A percentile compares a stretch with the other conserved stretches of the same genome.
These are phyloP conservation scores for Eragrostis curvula DNA, from an alignment of 176 grass and related monocot genomes.

Conservation along the genomic window DNA sequence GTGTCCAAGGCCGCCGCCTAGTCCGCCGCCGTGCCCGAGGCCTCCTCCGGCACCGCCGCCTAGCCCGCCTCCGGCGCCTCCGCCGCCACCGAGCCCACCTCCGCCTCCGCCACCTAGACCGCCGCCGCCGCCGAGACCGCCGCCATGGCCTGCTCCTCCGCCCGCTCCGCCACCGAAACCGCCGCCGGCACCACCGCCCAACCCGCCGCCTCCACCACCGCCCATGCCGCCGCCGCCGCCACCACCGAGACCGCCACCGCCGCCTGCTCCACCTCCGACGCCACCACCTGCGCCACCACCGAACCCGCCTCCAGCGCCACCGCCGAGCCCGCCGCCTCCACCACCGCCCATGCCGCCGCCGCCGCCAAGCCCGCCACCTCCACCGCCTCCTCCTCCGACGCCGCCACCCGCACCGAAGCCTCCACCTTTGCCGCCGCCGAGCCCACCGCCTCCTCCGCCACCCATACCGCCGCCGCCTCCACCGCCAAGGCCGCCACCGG, in stretches of 20 bases:
- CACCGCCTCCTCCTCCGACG: constrained; percentile 27
- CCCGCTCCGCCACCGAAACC: neutral
- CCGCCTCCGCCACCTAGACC: constrained; percentile 8
- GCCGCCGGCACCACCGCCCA: constrained; percentile 10
- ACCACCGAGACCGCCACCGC: neutral
- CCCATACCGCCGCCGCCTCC: constrained; percentile 35
- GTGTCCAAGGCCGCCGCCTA: constrained; percentile 21
- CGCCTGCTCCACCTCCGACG: constrained; percentile 3
- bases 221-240: neutral
- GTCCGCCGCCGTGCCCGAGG: neutral
- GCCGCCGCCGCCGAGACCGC: constrained; percentile 12
- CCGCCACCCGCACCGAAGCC: constrained; percentile 20
- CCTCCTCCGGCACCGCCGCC: constrained; percentile 19
- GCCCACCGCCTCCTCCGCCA: constrained; percentile 30
- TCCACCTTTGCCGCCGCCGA: constrained; percentile 33
- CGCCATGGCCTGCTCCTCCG: constrained; percentile 10
- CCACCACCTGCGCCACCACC: neutral
- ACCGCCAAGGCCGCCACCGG: constrained; percentile 27
- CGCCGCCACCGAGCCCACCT: neutral
- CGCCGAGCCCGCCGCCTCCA: neutral
- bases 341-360: constrained; percentile 14
- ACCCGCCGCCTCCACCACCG: neutral
- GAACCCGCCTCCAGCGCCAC: neutral
- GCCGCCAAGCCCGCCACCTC: constrained; percentile 15
- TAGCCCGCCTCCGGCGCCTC: neutral